Conservation (phyloP, 208 protist species). For the Acanthamoeba rhysodes region DNA sequence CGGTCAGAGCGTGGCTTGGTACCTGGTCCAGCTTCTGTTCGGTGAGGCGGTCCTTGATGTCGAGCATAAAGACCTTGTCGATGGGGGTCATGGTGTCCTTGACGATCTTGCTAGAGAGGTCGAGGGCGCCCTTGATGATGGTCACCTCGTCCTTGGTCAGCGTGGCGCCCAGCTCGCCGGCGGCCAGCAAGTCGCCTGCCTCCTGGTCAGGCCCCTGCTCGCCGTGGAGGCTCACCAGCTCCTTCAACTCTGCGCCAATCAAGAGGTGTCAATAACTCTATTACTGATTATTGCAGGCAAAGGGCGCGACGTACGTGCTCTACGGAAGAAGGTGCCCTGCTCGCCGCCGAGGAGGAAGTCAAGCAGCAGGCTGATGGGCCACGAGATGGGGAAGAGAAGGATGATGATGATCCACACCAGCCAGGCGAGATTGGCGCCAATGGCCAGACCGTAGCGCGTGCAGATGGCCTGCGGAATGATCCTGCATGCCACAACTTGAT, state of each 20-base stretch:
- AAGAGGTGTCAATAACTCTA: background rate
- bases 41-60: conserved; percentile 69
- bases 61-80: conserved; percentile 85
- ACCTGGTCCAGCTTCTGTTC: conserved; percentile 76
- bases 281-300: background rate
- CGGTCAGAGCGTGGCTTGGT: background rate
- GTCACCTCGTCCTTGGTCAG: conserved; percentile 84
- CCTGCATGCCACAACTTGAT: background rate
- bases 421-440: conserved; percentile 84
- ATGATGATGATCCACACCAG: conserved; percentile 88
- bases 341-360: conserved; percentile 83
- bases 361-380: conserved; percentile 84
- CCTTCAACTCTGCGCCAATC: conserved; percentile 76
- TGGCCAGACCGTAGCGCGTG: conserved; percentile 86
- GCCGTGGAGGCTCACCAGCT: conserved; percentile 79
- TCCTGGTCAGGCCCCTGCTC: conserved; percentile 18
- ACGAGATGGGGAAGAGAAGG: conserved; percentile 82
- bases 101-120: conserved; percentile 85
- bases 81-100: conserved; percentile 83
- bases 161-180: background rate
- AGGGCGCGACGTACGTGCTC: background rate
- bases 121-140: conserved; percentile 84
- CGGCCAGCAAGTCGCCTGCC: background rate
- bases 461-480: conserved; percentile 91
- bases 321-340: conserved; percentile 78